These are phyloP conservation scores for Teunomyces funiuensis DNA, from an alignment of 805 yeast species.

Conservation along the genomic window DNA sequence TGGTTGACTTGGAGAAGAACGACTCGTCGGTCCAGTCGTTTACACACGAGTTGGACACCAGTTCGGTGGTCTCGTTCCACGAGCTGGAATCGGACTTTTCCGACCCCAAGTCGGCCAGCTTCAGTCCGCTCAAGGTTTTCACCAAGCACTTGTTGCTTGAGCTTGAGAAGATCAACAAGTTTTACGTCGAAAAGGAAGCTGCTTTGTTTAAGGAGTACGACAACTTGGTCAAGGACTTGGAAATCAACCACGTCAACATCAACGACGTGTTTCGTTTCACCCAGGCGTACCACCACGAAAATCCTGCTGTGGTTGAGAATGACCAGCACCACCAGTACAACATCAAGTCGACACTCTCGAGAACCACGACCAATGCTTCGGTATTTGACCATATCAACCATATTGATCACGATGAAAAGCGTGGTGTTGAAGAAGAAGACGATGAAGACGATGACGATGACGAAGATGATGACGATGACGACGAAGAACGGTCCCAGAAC, in stretches of 20 bases:
- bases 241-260: conserved; percentile 24
- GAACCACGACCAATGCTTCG: conserved; percentile 24
- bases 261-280: conserved; percentile 27
- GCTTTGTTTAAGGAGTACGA: conserved; percentile 47
- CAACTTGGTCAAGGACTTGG: conserved; percentile 48
- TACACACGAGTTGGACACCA: conserved; percentile 18
- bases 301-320: conserved; percentile 8
- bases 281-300: conserved; percentile 21
- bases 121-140: conserved; percentile 43
- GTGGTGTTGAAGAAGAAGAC: conserved; percentile 11
- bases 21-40: conserved; percentile 11
- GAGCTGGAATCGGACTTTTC: conserved; percentile 7
- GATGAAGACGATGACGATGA: conserved; percentile 31
- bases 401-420: conserved; percentile 22
- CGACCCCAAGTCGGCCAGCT: conserved; percentile 8
- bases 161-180: conserved; percentile 50
- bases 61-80: conserved; percentile 16
- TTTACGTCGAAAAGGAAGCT: conserved; percentile 48
- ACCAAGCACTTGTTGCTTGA: conserved; percentile 48
- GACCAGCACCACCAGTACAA: conserved; percentile 23
- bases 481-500: conserved; percentile 25
- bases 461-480: conserved; percentile 33
- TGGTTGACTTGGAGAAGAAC: conserved; percentile 8
- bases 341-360: conserved; percentile 18
- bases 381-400: conserved; percentile 30